Evolutionary conservation across 495 filamentous ascomycete species (phyloP).

Genomic region (Penicillium cosmopolitanum): DNA sequence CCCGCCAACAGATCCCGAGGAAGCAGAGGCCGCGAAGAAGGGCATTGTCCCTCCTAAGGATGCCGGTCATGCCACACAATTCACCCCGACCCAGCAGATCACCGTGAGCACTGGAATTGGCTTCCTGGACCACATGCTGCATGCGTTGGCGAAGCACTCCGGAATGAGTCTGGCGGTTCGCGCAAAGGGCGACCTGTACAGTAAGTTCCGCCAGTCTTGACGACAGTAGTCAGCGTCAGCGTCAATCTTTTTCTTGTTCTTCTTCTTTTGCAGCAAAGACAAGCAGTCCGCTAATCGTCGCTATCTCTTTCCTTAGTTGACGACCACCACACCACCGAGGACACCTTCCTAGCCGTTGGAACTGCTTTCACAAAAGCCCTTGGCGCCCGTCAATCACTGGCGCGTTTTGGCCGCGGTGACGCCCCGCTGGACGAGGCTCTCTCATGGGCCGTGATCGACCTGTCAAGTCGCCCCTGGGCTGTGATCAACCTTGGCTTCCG

Average conservation of each 20-base stretch:
- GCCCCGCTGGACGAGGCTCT: slow-evolving; percentile 94
- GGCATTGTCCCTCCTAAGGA: slow-evolving; percentile 85
- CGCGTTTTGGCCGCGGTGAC: slow-evolving; percentile 88
- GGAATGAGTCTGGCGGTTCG: slow-evolving; percentile 85
- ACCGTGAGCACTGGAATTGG: slow-evolving; percentile 91
- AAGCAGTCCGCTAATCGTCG: background rate
- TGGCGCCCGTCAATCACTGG: slow-evolving; percentile 73
- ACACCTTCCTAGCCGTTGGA: slow-evolving; percentile 90
- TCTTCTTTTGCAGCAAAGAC: slow-evolving; percentile 14
- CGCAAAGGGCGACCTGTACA: slow-evolving; percentile 88
- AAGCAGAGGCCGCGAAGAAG: slow-evolving; percentile 59
- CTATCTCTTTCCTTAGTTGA: slow-evolving; percentile 65
- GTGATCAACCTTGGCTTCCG: slow-evolving; percentile 79
- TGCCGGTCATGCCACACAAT: slow-evolving; percentile 76
- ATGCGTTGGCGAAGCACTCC: slow-evolving; percentile 92
- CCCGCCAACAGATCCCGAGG: slow-evolving; percentile 40
- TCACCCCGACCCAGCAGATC: slow-evolving; percentile 79
- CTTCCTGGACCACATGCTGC: slow-evolving; percentile 99
- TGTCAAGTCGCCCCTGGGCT: slow-evolving; percentile 85
- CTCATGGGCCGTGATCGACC: slow-evolving; percentile 89
- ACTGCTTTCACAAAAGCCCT: slow-evolving; percentile 79
- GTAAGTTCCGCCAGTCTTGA: slow-evolving; percentile 46
- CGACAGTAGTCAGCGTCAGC: no score
- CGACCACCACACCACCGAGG: slow-evolving; percentile 98
- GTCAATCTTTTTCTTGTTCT: no score